Evolutionary conservation across 2,329 filamentous ascomycete species (phyloP), one percentile per base, ranked within the genome.

Genomic region (Neurospora sp.): DNA sequence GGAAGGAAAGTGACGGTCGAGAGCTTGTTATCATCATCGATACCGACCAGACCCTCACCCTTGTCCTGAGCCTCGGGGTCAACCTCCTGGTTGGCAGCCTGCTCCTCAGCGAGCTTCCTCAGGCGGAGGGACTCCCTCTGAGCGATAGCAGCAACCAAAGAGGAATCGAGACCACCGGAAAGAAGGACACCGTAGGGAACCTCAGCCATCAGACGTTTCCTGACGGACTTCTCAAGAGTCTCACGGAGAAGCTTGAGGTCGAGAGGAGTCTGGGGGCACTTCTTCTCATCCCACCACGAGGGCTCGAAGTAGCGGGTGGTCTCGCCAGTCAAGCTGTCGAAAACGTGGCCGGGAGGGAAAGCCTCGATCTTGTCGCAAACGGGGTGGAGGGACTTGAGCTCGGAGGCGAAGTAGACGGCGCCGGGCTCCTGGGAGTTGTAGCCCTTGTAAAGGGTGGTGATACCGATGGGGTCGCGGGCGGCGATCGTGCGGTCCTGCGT

Each of bases 201-300:
- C 82, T 99, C 96, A 28, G 96, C 96, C 96, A 99, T 99, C 80
- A 99, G 86, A 74, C 96, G 91, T 85, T 99, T 99, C 78, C 95
- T 89, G 70, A 99, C 96, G 11, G 96, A 89, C 81, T 89, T 92
- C 85, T 98, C 96, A 71, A 99, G 86, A 1, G 91, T 89, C 78
- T 91, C 87, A 74, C 96, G 89, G 75, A 99, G 86, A 68, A 88
- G 79, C 84, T 91, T 96, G 79, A 93, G 89, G 82, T 98, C 92
- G 71, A 97, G 83, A 0, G 95, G 93, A 19, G 86, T 90, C 68
- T 89, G 85, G 17, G 96, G 96, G 46, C 97, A 87, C 77, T 88
- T 91, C 77, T 85, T 82, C 62, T 91, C 89, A 77, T 99, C 92
- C 88, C 94, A 93, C 96, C 96, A 99, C 72, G 88, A 88, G 68